Base-by-base conservation (phyloP, 2,329 filamentous ascomycete species). In the Trichoderma cornu-damae region DNA sequence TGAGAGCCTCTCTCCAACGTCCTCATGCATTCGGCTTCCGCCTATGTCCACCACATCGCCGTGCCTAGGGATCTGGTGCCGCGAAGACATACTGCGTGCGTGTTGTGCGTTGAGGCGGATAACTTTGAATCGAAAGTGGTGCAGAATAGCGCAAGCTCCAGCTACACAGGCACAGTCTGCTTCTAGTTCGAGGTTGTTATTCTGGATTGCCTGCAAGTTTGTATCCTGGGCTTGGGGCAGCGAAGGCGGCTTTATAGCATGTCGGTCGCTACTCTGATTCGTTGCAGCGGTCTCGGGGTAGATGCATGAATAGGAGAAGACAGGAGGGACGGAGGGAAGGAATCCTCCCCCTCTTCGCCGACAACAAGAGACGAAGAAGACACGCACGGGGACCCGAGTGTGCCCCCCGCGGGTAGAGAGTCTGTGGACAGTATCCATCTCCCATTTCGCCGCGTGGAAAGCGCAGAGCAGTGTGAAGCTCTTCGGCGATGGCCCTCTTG, bases 11-110 rank as follows among this genome's bases (percentile, higher is more conserved):
- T 67, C 55, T 30, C 60, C 61, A 26, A 74, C 61, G 20, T 65
- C 57, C 35, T 61, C 59, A 38, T 64, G 60, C 69, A 75, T 67
- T 16, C 56, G 57, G 57, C 70, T 69, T 12, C 72, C 73, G 11
- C 73, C 73, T 47, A 75, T 75, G 40, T 75, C 70, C 35, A 71
- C 51, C 28, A 75, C 69, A 28, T 64, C 57, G 40, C 72, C 73
- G 48, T 74, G 67, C 14, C 38, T 8, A 18, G 58, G 58, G 4
- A 18, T 34, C 42, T 53, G 14, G 24, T 34, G 37, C 12, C 30
- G 42, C 14, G 35, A 28, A 22, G 46, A 22, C 56, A 58, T 58
- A 8, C 20, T 58, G 44, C 24, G 44, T 11, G 7, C 14, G 5
- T n/a, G n/a, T 12, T 34, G 3, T 24, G 28, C 22, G 26, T 20